A percentile compares a stretch with the other conserved stretches of the same genome.
These are phyloP conservation scores for Saitoella complicata DNA, from an alignment of 805 yeast genomes.

Conservation along the genomic window DNA sequence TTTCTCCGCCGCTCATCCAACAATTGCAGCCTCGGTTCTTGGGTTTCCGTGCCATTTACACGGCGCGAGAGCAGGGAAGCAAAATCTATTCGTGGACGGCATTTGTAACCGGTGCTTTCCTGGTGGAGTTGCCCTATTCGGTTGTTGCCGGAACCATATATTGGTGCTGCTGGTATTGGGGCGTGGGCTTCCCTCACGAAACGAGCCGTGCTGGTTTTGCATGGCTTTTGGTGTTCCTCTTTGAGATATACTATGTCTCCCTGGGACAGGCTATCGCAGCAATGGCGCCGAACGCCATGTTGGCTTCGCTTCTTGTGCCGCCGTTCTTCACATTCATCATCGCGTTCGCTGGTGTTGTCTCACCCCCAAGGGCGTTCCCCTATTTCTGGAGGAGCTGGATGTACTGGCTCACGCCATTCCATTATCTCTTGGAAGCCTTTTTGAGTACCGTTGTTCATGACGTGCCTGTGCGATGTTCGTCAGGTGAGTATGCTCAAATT, in stretches of 20 bases:
- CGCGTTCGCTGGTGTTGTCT: not conserved
- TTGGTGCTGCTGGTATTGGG: conserved; percentile 44
- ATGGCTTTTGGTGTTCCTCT: not conserved
- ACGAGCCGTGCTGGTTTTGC: not conserved
- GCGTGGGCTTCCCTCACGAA: conserved; percentile 26
- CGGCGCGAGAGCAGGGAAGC: conserved; percentile 59
- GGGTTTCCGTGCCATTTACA: conserved; percentile 47
- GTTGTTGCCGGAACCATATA: conserved; percentile 39
- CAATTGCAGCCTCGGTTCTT: conserved; percentile 51
- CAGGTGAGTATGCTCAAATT: conserved; percentile 24
- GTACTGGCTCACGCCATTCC: not conserved
- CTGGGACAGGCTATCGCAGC: not conserved
- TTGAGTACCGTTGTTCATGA: conserved; percentile 25
- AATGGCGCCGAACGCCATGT: conserved; percentile 28
- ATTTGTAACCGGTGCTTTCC: conserved; percentile 43
- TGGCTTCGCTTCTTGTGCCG: conserved; percentile 40
- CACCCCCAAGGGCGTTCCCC: not conserved
- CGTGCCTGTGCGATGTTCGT: conserved; percentile 17
- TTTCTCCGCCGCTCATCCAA: conserved; percentile 39
- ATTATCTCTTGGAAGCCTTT: not conserved
- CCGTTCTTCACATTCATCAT: conserved; percentile 30
- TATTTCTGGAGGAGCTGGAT: conserved; percentile 4
- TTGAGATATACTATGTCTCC: not conserved
- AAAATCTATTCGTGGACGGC: conserved; percentile 54
- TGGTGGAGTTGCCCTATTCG: conserved; percentile 55